Evolutionary conservation across 306 rosid species (phyloP).

Genomic region (Quillaja saponaria): DNA sequence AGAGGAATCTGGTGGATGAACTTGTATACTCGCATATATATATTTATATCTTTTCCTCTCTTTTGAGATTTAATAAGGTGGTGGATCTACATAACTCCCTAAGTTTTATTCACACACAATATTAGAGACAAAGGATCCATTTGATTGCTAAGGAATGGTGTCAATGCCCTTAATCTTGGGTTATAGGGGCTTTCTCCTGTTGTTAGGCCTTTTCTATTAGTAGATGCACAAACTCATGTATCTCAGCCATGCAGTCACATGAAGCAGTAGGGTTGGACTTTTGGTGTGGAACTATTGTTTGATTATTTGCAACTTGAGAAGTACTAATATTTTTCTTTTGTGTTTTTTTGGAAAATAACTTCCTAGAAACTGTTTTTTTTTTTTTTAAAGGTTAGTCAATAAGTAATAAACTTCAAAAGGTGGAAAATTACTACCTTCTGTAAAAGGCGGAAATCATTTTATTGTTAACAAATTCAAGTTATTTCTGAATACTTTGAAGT

Average conservation of each 20-base stretch:
- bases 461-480: no score
- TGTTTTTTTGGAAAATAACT: no score
- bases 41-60: not conserved
- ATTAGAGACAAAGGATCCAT: not conserved
- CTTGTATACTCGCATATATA: no score
- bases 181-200: not conserved
- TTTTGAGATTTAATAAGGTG: not conserved
- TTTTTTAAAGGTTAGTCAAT: no score
- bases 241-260: not conserved
- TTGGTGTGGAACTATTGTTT: not conserved
- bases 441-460: no score
- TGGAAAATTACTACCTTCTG: no score
- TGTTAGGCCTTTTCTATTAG: not conserved
- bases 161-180: not conserved
- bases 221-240: not conserved
- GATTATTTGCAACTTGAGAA: not conserved
- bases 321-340: no score
- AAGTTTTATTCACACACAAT: not conserved
- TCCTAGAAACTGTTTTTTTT: no score
- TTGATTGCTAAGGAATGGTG: constrained; percentile 4
- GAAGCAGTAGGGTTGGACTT: no score
- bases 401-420: no score
- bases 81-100: not conserved
- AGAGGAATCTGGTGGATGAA: not conserved
- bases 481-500: no score